Evolutionary conservation across 257 asterid species (phyloP).

Genomic region (Nyctanthes arbortristis): DNA sequence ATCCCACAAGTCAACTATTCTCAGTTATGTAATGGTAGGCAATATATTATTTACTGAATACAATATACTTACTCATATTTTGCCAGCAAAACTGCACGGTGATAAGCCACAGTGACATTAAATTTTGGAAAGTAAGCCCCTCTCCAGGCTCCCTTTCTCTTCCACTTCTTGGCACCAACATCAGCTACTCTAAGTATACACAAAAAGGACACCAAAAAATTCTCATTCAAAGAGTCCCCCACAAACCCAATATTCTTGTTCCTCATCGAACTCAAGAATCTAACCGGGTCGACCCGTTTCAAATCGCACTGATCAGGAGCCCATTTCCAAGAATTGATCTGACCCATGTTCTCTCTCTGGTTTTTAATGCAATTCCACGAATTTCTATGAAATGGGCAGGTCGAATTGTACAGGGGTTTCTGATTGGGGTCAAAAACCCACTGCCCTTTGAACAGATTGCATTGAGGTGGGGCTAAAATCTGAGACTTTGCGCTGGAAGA

Average conservation of each 20-base stretch:
- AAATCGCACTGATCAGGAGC: constrained; percentile 65
- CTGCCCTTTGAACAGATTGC: constrained; percentile 73
- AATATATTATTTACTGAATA: too few species aligned
- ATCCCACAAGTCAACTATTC: constrained; percentile 26
- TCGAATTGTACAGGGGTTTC: constrained; percentile 71
- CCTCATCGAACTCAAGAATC: constrained; percentile 71
- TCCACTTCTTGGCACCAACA: constrained; percentile 85
- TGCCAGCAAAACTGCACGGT: constrained; percentile 91
- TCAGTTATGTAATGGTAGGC: too few species aligned
- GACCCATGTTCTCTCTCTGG: constrained; percentile 67
- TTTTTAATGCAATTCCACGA: constrained; percentile 92
- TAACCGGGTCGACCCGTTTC: constrained; percentile 66
- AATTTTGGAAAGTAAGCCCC: constrained; percentile 88
- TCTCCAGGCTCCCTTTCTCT: constrained; percentile 96
- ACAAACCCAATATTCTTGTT: constrained; percentile 82
- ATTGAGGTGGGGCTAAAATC: constrained; percentile 32
- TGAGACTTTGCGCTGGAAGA: constrained; percentile 31
- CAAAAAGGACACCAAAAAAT: constrained; percentile 73
- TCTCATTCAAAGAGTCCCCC: constrained; percentile 95
- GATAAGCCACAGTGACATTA: constrained; percentile 89
- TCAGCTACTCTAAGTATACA: constrained; percentile 75
- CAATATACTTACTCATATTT: constrained; percentile 81
- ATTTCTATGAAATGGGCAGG: constrained; percentile 88
- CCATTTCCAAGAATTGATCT: constrained; percentile 98
- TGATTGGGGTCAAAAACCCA: constrained; percentile 75